Evolutionary conservation across 768 basidiomycete genomes (phyloP).

Genomic region (Hortiboletus campestris): DNA sequence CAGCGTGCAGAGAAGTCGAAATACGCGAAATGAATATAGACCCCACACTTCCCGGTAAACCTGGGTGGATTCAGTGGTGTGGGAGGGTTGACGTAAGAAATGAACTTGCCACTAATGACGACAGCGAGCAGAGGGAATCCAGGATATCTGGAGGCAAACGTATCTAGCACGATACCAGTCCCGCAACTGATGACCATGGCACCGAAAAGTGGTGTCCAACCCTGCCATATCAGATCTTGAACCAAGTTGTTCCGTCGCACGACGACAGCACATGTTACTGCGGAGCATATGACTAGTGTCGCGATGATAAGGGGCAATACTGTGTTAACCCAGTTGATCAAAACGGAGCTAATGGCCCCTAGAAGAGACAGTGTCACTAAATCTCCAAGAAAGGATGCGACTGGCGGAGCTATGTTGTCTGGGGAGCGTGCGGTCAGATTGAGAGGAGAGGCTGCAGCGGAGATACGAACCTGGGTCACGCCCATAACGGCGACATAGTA

Average conservation of each 20-base stretch:
- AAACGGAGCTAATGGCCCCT: constrained; percentile 66
- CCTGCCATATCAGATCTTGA: constrained; percentile 69
- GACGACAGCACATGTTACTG: constrained; percentile 50
- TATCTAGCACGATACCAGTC: constrained; percentile 89
- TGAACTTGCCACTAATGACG: constrained; percentile 73
- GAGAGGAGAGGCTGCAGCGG: not conserved
- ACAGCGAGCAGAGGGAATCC: constrained; percentile 87
- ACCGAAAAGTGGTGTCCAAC: constrained; percentile 89
- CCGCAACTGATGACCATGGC: constrained; percentile 87
- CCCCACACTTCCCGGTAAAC: constrained; percentile 86
- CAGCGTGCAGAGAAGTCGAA: constrained; percentile 80
- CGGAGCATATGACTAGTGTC: constrained; percentile 46
- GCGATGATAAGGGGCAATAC: constrained; percentile 58
- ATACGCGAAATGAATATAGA: constrained; percentile 89
- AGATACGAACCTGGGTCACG: constrained; percentile 74
- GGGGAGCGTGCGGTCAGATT: not conserved
- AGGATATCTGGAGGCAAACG: constrained; percentile 81
- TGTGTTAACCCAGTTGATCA: constrained; percentile 66
- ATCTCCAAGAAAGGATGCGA: constrained; percentile 92
- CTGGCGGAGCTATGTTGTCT: constrained; percentile 96
- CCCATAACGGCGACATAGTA: constrained; percentile 70
- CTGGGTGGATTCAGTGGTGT: constrained; percentile 32
- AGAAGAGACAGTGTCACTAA: constrained; percentile 85
- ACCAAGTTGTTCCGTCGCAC: constrained; percentile 69
- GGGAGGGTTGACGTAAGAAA: not conserved